These are phyloP conservation scores for Lagenidium sp. DNA, from an alignment of 352 stramenopile genomes.

Conservation along the genomic window DNA sequence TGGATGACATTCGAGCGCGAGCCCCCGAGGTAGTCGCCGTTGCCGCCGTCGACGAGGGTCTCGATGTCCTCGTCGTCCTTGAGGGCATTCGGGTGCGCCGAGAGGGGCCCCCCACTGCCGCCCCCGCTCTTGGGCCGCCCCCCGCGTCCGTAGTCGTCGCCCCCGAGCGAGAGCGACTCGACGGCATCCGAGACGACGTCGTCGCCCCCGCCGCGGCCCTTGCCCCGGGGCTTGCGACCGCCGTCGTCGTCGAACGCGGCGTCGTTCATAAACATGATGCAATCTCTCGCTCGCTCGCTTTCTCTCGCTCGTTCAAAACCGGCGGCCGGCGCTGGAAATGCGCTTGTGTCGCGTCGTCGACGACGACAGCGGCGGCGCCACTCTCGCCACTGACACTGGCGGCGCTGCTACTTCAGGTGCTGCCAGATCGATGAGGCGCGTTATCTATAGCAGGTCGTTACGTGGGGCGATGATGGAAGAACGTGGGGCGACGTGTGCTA, in stretches of 20 bases:
- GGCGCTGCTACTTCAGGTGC: too few relatives aligned
- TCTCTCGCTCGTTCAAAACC: slow-evolving; percentile 2
- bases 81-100: slow-evolving; percentile 61
- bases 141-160: slow-evolving; percentile 28
- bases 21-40: slow-evolving; percentile 44
- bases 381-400: too few relatives aligned
- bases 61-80: slow-evolving; percentile 78
- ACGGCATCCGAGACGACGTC: slow-evolving; percentile 52
- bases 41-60: slow-evolving; percentile 29
- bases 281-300: background rate
- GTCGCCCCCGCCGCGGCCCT: slow-evolving; percentile 6
- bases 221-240: slow-evolving; percentile 9
- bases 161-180: slow-evolving; percentile 48
- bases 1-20: slow-evolving; percentile 74
- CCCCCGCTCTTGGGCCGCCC: slow-evolving; percentile 8
- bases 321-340: too few relatives aligned
- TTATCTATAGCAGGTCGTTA: too few relatives aligned
- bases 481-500: too few relatives aligned
- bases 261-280: slow-evolving; percentile 81
- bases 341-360: too few relatives aligned
- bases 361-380: too few relatives aligned
- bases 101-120: slow-evolving; percentile 4
- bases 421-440: too few relatives aligned
- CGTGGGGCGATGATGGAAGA: too few relatives aligned
- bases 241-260: slow-evolving; percentile 63